Base-by-base conservation (phyloP, 73 alveolate species). In the Urostyla sp. region DNA sequence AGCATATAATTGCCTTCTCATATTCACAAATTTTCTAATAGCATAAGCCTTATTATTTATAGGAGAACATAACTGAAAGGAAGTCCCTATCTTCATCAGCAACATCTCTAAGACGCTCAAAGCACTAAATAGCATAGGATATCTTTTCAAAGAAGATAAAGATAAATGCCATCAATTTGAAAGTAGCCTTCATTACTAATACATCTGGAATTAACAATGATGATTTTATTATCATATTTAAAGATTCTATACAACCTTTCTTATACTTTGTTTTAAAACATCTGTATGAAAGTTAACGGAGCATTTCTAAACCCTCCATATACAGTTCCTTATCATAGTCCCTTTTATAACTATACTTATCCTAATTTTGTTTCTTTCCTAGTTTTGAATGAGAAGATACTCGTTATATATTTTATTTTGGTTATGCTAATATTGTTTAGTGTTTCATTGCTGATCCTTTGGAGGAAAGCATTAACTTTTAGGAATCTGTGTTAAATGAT, bases 21-120 rank as follows among this genome's bases (percentile, higher is more conserved):
- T 85, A 80, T 45, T 85, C 78, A 31, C 59, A 38, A 43, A 59
- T 74, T 23, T 44, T 63, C 45, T 83, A 40, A 40, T 52, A 83
- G 77, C 92, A 67, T 23, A 54, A 26, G 18, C 92, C 92, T 8
- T 74, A 53, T 52, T 83, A 26, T 7, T 83, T 83, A 40, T 83
- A 83, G 1, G 92, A 74, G 30, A 35, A 45, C 90, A 80, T 80
- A 4, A 66, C 69, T 30, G 11, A 32, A 15, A 11, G n/a, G 44
- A 53, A 45, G 11, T 54, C 75, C 58, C 27, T 16, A 26, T 72
- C 84, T 45, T 73, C 67, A 51, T 74, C 92, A 0, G 75, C 74
- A 3, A 83, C 87, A 1, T 72, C 84, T 53, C 72, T 72, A 7
- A 51, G 76, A 13, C 20, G 49, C 21, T 83, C 87, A 44, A 56